These are phyloP conservation scores for Chrysosporium queenslandicum DNA, from an alignment of 2,329 filamentous ascomycete species.

Conservation along the genomic window DNA sequence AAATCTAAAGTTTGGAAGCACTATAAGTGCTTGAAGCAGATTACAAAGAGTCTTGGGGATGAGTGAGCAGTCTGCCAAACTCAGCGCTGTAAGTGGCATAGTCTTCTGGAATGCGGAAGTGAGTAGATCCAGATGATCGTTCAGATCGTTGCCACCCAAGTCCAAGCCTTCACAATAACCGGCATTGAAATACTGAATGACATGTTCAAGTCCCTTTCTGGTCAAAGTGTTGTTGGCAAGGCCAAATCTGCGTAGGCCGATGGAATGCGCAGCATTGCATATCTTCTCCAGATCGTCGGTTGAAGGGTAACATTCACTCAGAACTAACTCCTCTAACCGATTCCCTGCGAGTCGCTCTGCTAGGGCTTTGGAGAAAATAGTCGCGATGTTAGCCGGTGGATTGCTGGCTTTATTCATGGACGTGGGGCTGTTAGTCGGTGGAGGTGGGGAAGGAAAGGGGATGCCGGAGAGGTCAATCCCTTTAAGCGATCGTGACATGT, in stretches of 20 bases:
- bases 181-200: constrained; percentile 64
- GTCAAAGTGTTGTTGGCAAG: constrained; percentile 74
- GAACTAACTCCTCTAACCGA: constrained; percentile 68
- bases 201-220: constrained; percentile 60
- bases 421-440: constrained; percentile 12
- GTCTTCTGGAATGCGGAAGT: constrained; percentile 33
- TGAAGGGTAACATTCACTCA: constrained; percentile 67
- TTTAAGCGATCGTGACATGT: constrained; percentile 79
- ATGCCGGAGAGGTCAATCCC: constrained; percentile 79
- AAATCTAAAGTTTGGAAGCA: constrained; percentile 66
- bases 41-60: constrained; percentile 60
- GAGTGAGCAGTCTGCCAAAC: constrained; percentile 76
- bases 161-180: constrained; percentile 81
- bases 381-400: constrained; percentile 44
- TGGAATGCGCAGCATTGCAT: constrained; percentile 70
- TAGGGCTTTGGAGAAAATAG: constrained; percentile 64
- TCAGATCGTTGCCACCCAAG: constrained; percentile 70
- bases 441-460: constrained; percentile 52
- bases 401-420: constrained; percentile 21
- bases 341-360: constrained; percentile 65
- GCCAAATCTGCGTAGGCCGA: constrained; percentile 67
- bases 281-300: constrained; percentile 62
- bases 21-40: constrained; percentile 62
- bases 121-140: constrained; percentile 40
- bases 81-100: constrained; percentile 63